Evolutionary conservation across 495 filamentous ascomycete genomes (phyloP), one percentile per base, ranked within the genome.

Genomic region (Penicillium herquei): DNA sequence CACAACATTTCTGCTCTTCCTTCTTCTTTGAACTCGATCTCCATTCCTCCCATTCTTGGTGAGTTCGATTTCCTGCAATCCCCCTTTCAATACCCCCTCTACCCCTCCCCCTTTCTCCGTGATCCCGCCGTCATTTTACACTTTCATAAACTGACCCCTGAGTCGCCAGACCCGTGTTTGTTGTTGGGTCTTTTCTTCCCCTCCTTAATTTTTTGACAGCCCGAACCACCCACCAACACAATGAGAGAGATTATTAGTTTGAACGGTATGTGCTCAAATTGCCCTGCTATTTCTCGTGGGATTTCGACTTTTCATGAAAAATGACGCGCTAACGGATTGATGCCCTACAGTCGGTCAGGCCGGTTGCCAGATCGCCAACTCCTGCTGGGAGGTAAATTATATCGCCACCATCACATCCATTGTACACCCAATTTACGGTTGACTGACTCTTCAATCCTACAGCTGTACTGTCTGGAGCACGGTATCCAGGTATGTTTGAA

Each of bases 381-480:
- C 95, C 62, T 98, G 95, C 86, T 98, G 94, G 94, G 94, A 98
- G 92, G 94, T 98, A 82, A 64, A 58, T 26, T 37, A 37, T 13
- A 37, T 37, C 34, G 12, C 34, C 8, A 50, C 52, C 49, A 26
- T 26, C 40, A 21, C 47, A 55, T 53, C 42, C 34, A 63, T 68
- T 61, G 55, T 42, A 42, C 9, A 13, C 14, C 48, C 39, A 43
- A 47, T 17, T 4, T 14, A 40, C 47, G 17, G 39, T 59, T 44
- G 49, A 67, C 71, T 74, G 56, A 76, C 69, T 56, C 13, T 37
- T 8, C 43, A 50, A 45, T 56, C 18, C 48, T 58, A 55, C 77
- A 98, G 94, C 90, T 98, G 53, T 98, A 98, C 85, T 98, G 94
- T 81, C 89, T 98, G 68, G 94, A 98, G 82, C 94, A 98, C 77